Percentiles rank a stretch among this genome's conserved stretches.
phyloP scores from a whole-genome alignment of 2,329 filamentous ascomycete genomes.

The Ilyonectria sp. region DNA sequence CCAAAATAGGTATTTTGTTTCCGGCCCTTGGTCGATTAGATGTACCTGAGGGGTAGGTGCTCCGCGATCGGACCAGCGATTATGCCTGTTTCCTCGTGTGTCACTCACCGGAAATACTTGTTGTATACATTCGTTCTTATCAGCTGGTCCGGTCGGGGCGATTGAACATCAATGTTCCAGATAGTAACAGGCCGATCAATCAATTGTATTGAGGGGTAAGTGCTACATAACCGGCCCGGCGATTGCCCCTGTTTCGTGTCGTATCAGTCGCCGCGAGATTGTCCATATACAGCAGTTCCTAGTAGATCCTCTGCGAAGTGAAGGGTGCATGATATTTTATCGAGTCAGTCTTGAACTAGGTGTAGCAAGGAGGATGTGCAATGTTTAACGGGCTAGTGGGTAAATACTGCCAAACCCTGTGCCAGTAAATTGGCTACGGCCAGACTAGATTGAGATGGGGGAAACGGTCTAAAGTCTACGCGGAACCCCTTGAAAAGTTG shows the following conservation, averaged over 20 bases:
- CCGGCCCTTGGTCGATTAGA: not conserved
- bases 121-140: conserved; percentile 16
- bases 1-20: not conserved
- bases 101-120: conserved; percentile 5
- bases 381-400: not conserved
- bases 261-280: conserved; percentile 6
- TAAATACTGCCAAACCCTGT: not conserved
- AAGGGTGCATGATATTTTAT: conserved; percentile 12
- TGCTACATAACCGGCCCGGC: conserved; percentile 16
- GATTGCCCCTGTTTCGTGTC: not conserved
- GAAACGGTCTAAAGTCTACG: not conserved
- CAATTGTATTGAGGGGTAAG: conserved; percentile 17
- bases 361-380: not conserved
- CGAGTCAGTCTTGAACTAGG: not conserved
- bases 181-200: not conserved
- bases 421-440: not conserved
- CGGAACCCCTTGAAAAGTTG: not conserved
- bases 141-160: not conserved
- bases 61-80: conserved; percentile 9
- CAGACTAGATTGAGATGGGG: not conserved
- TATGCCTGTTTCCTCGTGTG: not conserved
- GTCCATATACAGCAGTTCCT: conserved; percentile 8
- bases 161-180: not conserved
- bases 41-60: conserved; percentile 3
- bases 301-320: conserved; percentile 15